A percentile compares a stretch with the other conserved stretches of the same genome.
Conservation (phyloP, 1,284 basidiomycete species). For the Dichomitus squalens region DNA sequence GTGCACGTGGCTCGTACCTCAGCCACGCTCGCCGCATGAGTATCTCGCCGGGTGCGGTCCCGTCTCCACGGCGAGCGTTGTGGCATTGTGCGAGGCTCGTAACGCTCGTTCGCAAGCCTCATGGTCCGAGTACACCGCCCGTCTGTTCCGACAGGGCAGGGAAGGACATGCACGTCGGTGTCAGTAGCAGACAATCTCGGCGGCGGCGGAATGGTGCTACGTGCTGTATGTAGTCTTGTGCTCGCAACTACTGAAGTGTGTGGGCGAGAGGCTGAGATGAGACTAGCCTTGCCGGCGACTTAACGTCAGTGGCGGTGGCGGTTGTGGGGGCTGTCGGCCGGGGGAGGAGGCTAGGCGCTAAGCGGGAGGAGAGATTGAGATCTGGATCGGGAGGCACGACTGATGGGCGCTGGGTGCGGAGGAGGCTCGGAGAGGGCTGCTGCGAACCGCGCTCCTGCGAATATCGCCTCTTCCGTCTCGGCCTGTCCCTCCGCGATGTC, state of each 20-base stretch:
- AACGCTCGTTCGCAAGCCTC: not conserved
- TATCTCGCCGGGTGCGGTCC: not conserved
- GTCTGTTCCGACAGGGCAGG: not conserved
- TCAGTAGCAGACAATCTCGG: not conserved
- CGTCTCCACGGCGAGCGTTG: not conserved
- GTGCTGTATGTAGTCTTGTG: too few relatives aligned
- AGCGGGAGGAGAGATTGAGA: not conserved
- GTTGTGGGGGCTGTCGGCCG: not conserved
- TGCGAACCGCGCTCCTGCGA: conserved; percentile 4
- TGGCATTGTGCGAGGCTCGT: not conserved
- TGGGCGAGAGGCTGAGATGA: too few relatives aligned
- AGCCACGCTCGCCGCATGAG: not conserved
- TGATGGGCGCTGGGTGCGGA: not conserved
- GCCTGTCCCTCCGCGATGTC: conserved; percentile 9
- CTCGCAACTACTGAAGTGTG: too few relatives aligned
- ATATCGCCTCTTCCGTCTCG: conserved; percentile 12
- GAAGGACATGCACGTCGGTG: not conserved
- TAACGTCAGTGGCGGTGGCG: not conserved
- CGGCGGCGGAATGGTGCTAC: not conserved
- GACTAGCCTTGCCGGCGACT: not conserved
- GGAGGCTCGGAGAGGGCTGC: not conserved
- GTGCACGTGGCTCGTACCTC: not conserved
- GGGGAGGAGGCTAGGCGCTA: not conserved
- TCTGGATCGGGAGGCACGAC: not conserved
- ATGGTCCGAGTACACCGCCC: not conserved